Conservation (phyloP, 306 rosid species). For the Pachyrhizus erosus region DNA sequence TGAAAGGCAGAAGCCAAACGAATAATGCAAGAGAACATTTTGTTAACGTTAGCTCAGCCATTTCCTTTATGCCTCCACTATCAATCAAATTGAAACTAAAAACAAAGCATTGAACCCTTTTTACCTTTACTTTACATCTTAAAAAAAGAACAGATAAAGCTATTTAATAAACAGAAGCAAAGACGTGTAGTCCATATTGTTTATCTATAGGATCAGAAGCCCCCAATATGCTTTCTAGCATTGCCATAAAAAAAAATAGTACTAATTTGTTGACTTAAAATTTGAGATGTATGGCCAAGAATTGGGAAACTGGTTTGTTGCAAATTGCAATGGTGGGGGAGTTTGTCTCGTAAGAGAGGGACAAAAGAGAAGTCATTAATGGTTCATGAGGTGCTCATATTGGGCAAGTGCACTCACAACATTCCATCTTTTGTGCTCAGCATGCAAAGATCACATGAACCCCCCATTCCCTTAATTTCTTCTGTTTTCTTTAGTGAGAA, state of each 20-base stretch:
- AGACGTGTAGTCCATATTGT: conserved; percentile 42
- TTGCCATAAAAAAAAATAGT: neutral
- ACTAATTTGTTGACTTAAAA: conserved; percentile 11
- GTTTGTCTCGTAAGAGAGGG: conserved; percentile 48
- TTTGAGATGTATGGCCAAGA: neutral
- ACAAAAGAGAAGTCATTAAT: conserved; percentile 45
- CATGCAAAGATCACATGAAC: conserved; percentile 43
- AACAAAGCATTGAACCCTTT: conserved; percentile 15
- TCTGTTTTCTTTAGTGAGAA: neutral
- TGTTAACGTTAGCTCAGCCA: conserved; percentile 7
- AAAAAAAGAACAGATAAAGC: conserved; percentile 7
- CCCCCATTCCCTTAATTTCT: neutral
- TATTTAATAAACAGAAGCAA: neutral
- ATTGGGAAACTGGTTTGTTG: conserved; percentile 35
- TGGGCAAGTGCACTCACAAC: conserved; percentile 33
- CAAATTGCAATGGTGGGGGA: conserved; percentile 40
- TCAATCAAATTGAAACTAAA: conserved; percentile 25
- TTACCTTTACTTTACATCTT: neutral
- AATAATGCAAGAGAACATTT: conserved; percentile 26
- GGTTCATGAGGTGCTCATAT: conserved; percentile 45
- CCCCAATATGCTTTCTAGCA: neutral
- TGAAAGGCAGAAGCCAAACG: neutral
- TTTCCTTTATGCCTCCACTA: conserved; percentile 34
- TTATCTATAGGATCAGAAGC: conserved; percentile 19
- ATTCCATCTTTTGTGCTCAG: conserved; percentile 48